These are phyloP conservation scores for Chlorella sp. DNA, from an alignment of 139 green algal species.

Conservation along the genomic window DNA sequence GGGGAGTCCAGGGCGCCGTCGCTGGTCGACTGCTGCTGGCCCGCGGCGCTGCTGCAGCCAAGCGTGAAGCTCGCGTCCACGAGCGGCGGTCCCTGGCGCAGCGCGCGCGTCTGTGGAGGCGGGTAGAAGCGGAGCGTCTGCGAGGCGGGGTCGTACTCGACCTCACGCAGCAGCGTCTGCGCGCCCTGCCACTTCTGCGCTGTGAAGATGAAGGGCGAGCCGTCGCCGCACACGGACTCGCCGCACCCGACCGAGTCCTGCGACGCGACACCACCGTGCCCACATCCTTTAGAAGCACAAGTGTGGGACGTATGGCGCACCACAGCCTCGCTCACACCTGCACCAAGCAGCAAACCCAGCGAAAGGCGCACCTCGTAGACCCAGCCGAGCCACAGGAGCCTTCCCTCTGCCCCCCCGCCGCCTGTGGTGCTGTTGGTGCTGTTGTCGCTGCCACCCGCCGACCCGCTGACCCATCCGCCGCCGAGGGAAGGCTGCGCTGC, in stretches of 20 bases:
- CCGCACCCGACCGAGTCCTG: conserved; percentile 27
- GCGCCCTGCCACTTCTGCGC: conserved; percentile 33
- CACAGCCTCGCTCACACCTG: too few species aligned
- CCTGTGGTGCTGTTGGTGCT: too few species aligned
- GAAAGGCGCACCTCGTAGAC: conserved; percentile 26
- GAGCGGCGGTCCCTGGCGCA: conserved; percentile 6
- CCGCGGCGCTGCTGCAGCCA: too few species aligned
- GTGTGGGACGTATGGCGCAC: too few species aligned
- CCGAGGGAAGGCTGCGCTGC: too few species aligned
- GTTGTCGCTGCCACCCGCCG: too few species aligned
- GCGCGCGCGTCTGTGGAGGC: conserved; percentile 3
- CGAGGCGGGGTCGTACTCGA: conserved; percentile 5
- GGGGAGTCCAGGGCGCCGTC: too few species aligned
- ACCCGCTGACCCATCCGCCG: too few species aligned
- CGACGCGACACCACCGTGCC: too few species aligned
- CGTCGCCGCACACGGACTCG: conserved; percentile 31
- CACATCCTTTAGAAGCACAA: too few species aligned
- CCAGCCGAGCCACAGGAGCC: conserved; percentile 31
- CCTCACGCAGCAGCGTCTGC: conserved; percentile 21
- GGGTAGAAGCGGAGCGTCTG: conserved; percentile 12
- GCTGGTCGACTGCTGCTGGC: too few species aligned
- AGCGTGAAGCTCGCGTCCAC: too few species aligned
- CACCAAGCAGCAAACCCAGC: neutral
- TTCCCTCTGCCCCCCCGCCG: conserved; percentile 10
- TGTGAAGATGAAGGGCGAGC: conserved; percentile 16